Base-by-base conservation (phyloP, 331 rosid species). In the Malus hybrid region DNA sequence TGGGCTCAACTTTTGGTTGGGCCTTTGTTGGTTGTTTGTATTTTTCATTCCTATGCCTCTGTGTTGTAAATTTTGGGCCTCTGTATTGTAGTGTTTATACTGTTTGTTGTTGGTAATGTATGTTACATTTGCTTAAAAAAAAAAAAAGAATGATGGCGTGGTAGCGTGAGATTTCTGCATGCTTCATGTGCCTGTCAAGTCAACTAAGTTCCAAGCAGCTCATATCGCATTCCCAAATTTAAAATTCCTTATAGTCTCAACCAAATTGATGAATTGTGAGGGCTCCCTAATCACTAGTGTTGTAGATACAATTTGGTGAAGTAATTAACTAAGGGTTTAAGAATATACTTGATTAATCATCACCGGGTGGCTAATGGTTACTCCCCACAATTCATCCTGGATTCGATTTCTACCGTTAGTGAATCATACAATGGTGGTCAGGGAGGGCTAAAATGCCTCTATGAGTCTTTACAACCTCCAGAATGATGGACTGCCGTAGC, bases 341-440 rank as follows among this genome's bases (percentile, higher is more conserved):
- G 42, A 36, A 36, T 36, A 36, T 36, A 36, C 42, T 36, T 36
- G 10, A 7, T 36, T 36, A 36, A 36, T 0, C 1, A 8, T 36
- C 10, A 36, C 2, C 42, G 0, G 42, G 1, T 36, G 42, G 10
- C 33, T 36, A 36, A 3, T 36, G 10, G 42, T 36, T 36, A 1
- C 2, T 36, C 10, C 1, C 0, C 10, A 7, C 0, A 1, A 36
- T 0, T 0, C 42, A 0, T 36, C 1, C 10, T 36, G 3, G 0
- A 0, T 36, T 36, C 10, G 42, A 36, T 36, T 36, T 3, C 10
- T 36, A 8, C 10, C 1, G 0, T 36, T 36, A 2, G 10, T 36
- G 42, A 36, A 36, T 36, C 10, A 0, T 0, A 36, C 42, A 2
- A 36, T 36, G 3, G 0, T 36, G 42, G 10, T 2, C 1, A 8